These are phyloP conservation scores for Vanderwaltozyma yarrowii DNA, from an alignment of 805 yeast species.

Conservation along the genomic window DNA sequence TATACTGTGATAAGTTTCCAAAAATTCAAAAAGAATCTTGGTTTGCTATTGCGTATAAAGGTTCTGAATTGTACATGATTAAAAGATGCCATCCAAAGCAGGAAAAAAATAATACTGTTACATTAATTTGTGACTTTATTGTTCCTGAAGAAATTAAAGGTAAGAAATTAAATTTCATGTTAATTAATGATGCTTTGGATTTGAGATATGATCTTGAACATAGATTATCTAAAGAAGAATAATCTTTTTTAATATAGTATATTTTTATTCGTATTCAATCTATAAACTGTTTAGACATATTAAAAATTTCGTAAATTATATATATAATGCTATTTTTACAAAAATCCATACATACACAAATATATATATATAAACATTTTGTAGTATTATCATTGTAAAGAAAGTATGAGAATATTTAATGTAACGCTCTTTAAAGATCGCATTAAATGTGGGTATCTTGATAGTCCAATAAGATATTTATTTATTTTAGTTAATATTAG, in stretches of 20 bases:
- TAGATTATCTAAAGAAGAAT: constrained; percentile 5
- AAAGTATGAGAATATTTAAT: too few species aligned
- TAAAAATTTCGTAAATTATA: too few species aligned
- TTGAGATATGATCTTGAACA: constrained; percentile 33
- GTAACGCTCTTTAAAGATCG: too few species aligned
- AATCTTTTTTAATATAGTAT: not conserved
- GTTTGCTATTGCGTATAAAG: constrained; percentile 57
- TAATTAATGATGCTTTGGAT: constrained; percentile 61
- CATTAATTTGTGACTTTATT: constrained; percentile 34
- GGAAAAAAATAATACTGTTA: constrained; percentile 20
- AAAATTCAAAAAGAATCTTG: constrained; percentile 89
- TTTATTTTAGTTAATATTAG: not conserved
- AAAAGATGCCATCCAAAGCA: constrained; percentile 65
- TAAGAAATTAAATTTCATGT: constrained; percentile 34
- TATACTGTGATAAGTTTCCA: constrained; percentile 74
- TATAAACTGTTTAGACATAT: too few species aligned
- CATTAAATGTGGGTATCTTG: not conserved
- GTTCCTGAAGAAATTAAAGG: constrained; percentile 44
- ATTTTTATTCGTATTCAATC: too few species aligned
- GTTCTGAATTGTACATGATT: constrained; percentile 48
- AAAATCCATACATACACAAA: too few species aligned
- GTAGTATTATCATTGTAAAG: too few species aligned
- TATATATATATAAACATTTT: too few species aligned
- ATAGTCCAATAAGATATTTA: not conserved
- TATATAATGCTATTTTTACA: too few species aligned